Conservation (phyloP, 345 rosid species). For the Hirschfeldia incana region DNA sequence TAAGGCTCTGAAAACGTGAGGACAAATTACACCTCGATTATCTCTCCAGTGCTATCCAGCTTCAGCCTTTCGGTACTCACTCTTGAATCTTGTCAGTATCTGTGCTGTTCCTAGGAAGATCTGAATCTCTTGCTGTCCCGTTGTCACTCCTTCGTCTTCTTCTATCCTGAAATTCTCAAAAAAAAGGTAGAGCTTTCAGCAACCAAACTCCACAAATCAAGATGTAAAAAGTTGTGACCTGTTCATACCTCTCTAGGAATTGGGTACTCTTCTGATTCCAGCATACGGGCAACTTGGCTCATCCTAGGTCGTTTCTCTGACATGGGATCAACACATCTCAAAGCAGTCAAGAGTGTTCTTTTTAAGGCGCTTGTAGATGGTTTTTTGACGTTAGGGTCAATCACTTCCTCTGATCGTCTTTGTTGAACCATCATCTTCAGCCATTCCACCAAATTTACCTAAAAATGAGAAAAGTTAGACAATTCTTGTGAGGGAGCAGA, state of each 20-base stretch:
- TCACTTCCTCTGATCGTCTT: no score
- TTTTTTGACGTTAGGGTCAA: no score
- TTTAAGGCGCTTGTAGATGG: no score
- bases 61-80: slow-evolving; percentile 40
- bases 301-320: no score
- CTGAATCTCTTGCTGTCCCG: slow-evolving; percentile 28
- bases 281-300: no score
- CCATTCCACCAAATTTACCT: slow-evolving; percentile 99
- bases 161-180: slow-evolving; percentile 32
- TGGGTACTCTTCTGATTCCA: no score
- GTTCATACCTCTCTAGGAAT: no score
- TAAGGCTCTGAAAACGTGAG: slow-evolving; percentile 7
- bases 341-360: no score
- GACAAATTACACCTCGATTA: slow-evolving; percentile 20
- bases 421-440: slow-evolving; percentile 99
- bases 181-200: no score
- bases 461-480: background rate
- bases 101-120: slow-evolving; percentile 44
- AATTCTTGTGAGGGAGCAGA: background rate
- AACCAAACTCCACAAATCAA: no score
- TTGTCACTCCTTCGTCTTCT: slow-evolving; percentile 37
- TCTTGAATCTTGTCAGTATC: slow-evolving; percentile 31
- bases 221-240: background rate
- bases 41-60: slow-evolving; percentile 28
- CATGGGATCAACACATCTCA: no score